Evolutionary conservation across 768 basidiomycete genomes (phyloP).

Genomic region (Termitomyces sp.): DNA sequence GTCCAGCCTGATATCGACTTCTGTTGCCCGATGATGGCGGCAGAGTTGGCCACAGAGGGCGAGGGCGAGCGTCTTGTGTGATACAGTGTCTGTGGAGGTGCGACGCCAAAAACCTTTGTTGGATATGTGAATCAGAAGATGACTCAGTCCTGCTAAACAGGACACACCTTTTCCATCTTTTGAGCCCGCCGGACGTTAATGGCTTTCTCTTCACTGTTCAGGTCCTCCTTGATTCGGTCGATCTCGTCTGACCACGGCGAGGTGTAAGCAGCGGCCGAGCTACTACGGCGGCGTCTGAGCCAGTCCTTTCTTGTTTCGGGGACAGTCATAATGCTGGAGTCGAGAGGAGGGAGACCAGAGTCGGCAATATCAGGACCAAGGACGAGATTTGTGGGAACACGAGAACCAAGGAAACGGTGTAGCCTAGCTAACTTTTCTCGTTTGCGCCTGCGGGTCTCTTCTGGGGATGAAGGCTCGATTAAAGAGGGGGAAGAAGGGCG

Average conservation of each 20-base stretch:
- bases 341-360: conserved; percentile 24
- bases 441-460: conserved; percentile 62
- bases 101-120: conserved; percentile 75
- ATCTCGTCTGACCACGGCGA: conserved; percentile 50
- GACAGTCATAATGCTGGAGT: conserved; percentile 20
- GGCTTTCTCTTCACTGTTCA: conserved; percentile 72
- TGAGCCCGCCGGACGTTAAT: conserved; percentile 75
- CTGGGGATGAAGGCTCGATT: conserved; percentile 45
- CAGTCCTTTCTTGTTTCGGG: conserved; percentile 36
- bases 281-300: conserved; percentile 51
- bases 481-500: conserved; percentile 37
- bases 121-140: background rate
- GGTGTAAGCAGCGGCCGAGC: conserved; percentile 45
- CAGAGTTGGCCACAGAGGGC: conserved; percentile 24
- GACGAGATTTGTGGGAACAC: conserved; percentile 68
- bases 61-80: conserved; percentile 56
- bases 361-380: conserved; percentile 41
- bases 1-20: conserved; percentile 18
- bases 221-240: conserved; percentile 66
- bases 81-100: conserved; percentile 77
- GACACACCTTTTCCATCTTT: conserved; percentile 83
- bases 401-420: conserved; percentile 83
- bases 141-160: background rate
- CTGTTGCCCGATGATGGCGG: conserved; percentile 8
- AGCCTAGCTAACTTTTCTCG: conserved; percentile 77